Base-by-base conservation (phyloP, 345 rosid genomes). In the Triadica sebifera region DNA sequence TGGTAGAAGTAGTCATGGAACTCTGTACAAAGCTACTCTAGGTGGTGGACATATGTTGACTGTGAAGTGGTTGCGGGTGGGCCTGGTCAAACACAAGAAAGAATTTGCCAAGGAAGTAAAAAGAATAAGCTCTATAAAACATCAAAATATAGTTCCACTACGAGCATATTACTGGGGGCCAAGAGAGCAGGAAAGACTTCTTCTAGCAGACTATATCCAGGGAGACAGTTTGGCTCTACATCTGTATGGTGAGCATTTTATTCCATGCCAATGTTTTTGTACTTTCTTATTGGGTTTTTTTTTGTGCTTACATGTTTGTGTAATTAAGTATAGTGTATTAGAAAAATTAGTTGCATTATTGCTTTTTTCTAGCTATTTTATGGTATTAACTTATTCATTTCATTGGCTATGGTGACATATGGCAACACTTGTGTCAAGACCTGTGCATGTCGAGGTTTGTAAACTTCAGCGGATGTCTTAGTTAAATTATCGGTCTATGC, bases 141-240 rank as follows among this genome's bases (percentile, higher is more conserved):
- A 92, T 85, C 87, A 88, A 3, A 88, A 86, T 79, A 86, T 92
- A 73, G 97, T 90, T 72, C 89, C 93, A 8, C 53, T 94, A 70
- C 88, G 93, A 73, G 98, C 97, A 13, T 94, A 89, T 83, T 94
- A 94, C 74, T 92, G 97, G 97, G 97, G 98, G 9, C 97, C 95
- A 12, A 87, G 95, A 77, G 97, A 94, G 81, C 97, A 92, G 71
- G 98, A 94, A 74, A 84, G 98, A 71, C 98, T 92, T 79, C 93
- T 94, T 67, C 84, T 92, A 9, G 89, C 97, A 24, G 95, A 91
- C 78, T 94, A 87, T 84, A 79, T 86, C 63, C 86, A 79, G n/a
- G 96, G 97, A 57, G 98, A 92, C 86, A 91, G 97, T 87, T 86
- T 94, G 86, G 93, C 91, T 41, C 78, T 88, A 76, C 98, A 92